A percentile compares a stretch with the other conserved stretches of the same genome.
Evolutionary conservation across 768 basidiomycete genomes (phyloP).

Genomic region (Dioszegia crocea): DNA sequence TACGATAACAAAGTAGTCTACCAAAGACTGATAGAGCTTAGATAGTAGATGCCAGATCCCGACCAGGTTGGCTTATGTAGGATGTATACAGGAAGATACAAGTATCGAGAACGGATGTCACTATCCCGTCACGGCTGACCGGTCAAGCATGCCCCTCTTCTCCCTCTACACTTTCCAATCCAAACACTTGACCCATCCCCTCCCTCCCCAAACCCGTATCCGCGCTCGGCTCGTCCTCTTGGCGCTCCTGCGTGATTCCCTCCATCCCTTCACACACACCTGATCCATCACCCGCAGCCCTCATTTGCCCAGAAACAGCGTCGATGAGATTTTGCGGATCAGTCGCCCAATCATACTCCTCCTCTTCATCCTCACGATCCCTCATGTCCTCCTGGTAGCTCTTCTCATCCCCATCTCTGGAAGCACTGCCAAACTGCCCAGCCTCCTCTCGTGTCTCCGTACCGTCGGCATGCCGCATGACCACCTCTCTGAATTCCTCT

Average conservation of each 20-base stretch:
- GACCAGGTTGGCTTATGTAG: too few relatives aligned
- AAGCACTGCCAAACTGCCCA: not conserved
- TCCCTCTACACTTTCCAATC: not conserved
- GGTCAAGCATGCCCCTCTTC: not conserved
- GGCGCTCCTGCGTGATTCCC: not conserved
- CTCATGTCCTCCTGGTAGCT: constrained; percentile 1
- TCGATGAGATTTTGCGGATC: constrained; percentile 3
- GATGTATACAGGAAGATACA: too few relatives aligned
- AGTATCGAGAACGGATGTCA: too few relatives aligned
- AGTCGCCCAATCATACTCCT: constrained; percentile 9
- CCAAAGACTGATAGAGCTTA: too few relatives aligned
- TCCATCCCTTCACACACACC: constrained; percentile 4
- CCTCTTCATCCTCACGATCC: constrained; percentile 3
- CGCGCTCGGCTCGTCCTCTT: constrained; percentile 11
- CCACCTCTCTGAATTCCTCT: constrained; percentile 28
- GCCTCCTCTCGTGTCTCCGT: not conserved
- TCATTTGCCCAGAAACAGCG: not conserved
- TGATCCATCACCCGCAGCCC: not conserved
- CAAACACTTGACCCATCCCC: constrained; percentile 11
- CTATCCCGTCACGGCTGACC: too few relatives aligned
- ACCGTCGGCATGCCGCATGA: constrained; percentile 16
- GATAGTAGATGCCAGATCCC: too few relatives aligned
- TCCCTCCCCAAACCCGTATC: constrained; percentile 5
- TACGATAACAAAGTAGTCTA: too few relatives aligned
- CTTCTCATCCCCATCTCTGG: not conserved